Evolutionary conservation across 139 green algal species (phyloP).

Genomic region (Chlorella sp.): DNA sequence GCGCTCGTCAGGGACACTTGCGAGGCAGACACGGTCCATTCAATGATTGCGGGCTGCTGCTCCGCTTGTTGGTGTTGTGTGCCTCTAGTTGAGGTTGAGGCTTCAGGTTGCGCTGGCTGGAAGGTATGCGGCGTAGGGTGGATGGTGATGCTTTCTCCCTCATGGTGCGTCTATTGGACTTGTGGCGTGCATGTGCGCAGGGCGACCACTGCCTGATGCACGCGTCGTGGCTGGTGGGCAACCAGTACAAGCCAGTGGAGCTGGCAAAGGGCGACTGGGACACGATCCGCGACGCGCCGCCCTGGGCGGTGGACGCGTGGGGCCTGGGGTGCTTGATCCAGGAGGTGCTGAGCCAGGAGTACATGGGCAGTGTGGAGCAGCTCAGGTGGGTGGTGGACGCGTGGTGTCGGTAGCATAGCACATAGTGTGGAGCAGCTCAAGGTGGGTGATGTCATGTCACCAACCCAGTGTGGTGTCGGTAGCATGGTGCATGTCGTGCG

Average conservation of each 20-base stretch:
- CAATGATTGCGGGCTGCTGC: too few relatives aligned
- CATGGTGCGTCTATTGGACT: too few relatives aligned
- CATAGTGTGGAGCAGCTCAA: background rate
- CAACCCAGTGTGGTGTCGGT: background rate
- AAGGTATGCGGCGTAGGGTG: too few relatives aligned
- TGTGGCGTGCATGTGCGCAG: too few relatives aligned
- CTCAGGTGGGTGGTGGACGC: slow-evolving; percentile 29
- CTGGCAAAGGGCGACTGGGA: slow-evolving; percentile 79
- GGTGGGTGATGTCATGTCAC: background rate
- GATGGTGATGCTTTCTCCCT: too few relatives aligned
- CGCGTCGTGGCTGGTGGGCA: slow-evolving; percentile 52
- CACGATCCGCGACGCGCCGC: slow-evolving; percentile 54
- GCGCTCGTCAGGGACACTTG: too few relatives aligned
- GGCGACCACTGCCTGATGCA: slow-evolving; percentile 4
- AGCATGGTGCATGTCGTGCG: too few relatives aligned
- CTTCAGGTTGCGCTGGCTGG: too few relatives aligned
- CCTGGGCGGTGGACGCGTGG: slow-evolving; percentile 94
- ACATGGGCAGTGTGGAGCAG: slow-evolving; percentile 34
- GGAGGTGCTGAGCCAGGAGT: slow-evolving; percentile 52
- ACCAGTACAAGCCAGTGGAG: slow-evolving; percentile 89
- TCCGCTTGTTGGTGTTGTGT: too few relatives aligned
- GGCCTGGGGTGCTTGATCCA: slow-evolving; percentile 83
- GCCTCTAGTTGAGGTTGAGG: too few relatives aligned
- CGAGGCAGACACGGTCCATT: too few relatives aligned
- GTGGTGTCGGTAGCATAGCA: background rate